Evolutionary conservation across 2,329 filamentous ascomycete species (phyloP).

Genomic region (Lanzia echinophila): DNA sequence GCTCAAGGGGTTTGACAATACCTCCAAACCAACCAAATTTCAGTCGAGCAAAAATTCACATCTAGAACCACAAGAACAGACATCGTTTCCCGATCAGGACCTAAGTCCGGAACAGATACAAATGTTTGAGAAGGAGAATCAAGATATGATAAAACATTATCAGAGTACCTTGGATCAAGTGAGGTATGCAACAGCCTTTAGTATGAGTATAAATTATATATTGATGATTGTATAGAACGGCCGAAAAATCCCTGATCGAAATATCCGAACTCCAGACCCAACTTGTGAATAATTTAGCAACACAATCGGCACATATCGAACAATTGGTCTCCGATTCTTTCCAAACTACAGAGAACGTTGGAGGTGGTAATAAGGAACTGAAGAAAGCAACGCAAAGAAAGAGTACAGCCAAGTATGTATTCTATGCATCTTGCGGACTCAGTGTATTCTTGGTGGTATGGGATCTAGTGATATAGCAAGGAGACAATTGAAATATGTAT

Average conservation of each 20-base stretch:
- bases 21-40: slow-evolving; percentile 15
- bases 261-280: slow-evolving; percentile 89
- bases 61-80: slow-evolving; percentile 22
- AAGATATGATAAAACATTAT: slow-evolving; percentile 87
- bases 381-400: slow-evolving; percentile 70
- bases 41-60: slow-evolving; percentile 12
- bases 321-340: slow-evolving; percentile 80
- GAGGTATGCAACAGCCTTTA: slow-evolving; percentile 50
- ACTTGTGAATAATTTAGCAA: slow-evolving; percentile 76
- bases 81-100: slow-evolving; percentile 29
- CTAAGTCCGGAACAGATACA: slow-evolving; percentile 82
- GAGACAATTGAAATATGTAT: neutral
- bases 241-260: slow-evolving; percentile 84
- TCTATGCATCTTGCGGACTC: slow-evolving; percentile 70
- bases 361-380: slow-evolving; percentile 82
- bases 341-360: slow-evolving; percentile 77
- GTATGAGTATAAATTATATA: neutral
- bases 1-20: slow-evolving; percentile 22
- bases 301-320: slow-evolving; percentile 83
- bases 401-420: slow-evolving; percentile 70
- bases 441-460: slow-evolving; percentile 70
- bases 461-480: slow-evolving; percentile 58
- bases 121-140: slow-evolving; percentile 88
- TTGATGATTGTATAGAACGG: slow-evolving; percentile 50
- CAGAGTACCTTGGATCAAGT: slow-evolving; percentile 93